Evolutionary conservation across 176 grass and related monocot genomes (phyloP), one percentile per base, ranked within the genome.

Genomic region (Oryza meridionalis): DNA sequence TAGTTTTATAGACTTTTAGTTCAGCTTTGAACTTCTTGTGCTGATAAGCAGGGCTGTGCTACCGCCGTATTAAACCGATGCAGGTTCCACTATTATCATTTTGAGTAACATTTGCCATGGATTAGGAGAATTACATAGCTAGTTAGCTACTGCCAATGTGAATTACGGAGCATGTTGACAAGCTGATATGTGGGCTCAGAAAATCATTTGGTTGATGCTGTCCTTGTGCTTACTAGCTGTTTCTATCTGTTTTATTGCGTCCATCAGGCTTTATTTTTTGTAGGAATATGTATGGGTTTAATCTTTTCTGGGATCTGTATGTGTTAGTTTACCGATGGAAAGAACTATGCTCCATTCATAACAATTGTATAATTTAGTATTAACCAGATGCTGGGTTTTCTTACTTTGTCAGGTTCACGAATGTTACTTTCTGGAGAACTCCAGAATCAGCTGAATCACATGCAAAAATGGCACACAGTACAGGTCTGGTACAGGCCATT

Each of bases 401-500:
- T 75, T 86, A 25, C 24, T 49, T 24, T 78, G 33, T 45, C 82
- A 99, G 97, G 90, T 96, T 99, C 77, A 50, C 76, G 29, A 99
- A 94, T 84, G 72, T 99, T 72, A 92, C 88, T 75, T 99, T 99
- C 67, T 91, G 91, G 91, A 93, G 97, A 86, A 92, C 87, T 1
- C 46, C 82, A 22, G 90, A 99, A 77, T 80, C 91, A 55, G 91
- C 97, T 11, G 86, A 94, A 46, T 88, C 85, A 21, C 93, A 99
- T 3, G 66, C 93, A 67, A 94, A 77, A 70, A 99, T 96, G 91
- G 91, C 81, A 31, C 93, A 96, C 51, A 96, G 93, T 69, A 99
- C 97, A 49, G 97, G 97, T 21, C 73, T 96, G 65, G 82, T 99
- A 29, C 93, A 99, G 78, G 93, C 88, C 84, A 94, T 99, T 81